Evolutionary conservation across 352 stramenopile species (phyloP).

Genomic region (Plasmopara viticola): DNA sequence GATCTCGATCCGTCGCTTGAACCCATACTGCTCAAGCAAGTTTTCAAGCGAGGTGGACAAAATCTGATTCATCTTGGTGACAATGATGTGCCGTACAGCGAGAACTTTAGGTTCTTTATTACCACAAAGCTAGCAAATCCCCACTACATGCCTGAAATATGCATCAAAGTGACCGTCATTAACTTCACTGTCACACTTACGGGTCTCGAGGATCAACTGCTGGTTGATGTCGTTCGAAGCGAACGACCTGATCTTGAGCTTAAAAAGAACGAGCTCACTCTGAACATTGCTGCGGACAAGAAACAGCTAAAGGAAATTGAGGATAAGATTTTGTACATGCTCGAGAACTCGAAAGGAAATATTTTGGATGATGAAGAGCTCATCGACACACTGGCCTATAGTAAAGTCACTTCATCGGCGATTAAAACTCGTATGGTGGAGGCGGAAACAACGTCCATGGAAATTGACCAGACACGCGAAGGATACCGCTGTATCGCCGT

Average conservation of each 20-base stretch:
- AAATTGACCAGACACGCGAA: slow-evolving; percentile 90
- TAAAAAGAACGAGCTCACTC: slow-evolving; percentile 89
- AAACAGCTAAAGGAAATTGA: slow-evolving; percentile 92
- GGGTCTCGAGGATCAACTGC: slow-evolving; percentile 89
- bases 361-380: slow-evolving; percentile 93
- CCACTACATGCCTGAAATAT: slow-evolving; percentile 93
- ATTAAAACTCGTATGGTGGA: slow-evolving; percentile 89
- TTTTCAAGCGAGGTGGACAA: slow-evolving; percentile 90
- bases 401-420: slow-evolving; percentile 86
- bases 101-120: slow-evolving; percentile 91
- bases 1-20: slow-evolving; percentile 90
- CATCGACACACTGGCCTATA: slow-evolving; percentile 87
- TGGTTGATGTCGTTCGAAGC: slow-evolving; percentile 90
- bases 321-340: slow-evolving; percentile 92
- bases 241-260: slow-evolving; percentile 89
- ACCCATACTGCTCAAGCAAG: slow-evolving; percentile 89
- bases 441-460: slow-evolving; percentile 83
- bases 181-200: slow-evolving; percentile 93
- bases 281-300: slow-evolving; percentile 91
- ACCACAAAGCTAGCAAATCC: slow-evolving; percentile 93
- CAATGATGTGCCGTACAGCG: slow-evolving; percentile 88
- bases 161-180: slow-evolving; percentile 93
- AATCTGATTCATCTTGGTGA: slow-evolving; percentile 87
- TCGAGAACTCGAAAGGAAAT: slow-evolving; percentile 90
- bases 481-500: slow-evolving; percentile 87